Conservation (phyloP, 1,284 basidiomycete genomes). For the Pseudozyma tsukubaensis region DNA sequence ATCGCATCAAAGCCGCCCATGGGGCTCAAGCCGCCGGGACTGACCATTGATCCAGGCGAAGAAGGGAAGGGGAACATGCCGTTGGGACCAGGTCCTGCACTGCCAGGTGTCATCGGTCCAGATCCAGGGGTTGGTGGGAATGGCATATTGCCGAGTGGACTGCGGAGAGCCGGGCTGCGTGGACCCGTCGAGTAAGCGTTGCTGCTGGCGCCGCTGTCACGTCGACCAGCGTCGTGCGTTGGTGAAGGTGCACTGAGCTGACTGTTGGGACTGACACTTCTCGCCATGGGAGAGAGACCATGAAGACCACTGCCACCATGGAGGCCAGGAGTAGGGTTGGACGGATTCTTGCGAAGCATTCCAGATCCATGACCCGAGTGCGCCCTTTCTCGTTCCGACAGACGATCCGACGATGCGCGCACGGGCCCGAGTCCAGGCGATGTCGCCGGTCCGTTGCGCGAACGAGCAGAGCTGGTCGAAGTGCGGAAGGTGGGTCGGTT, state of each 20-base stretch:
- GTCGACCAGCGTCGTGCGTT: conserved; percentile 18
- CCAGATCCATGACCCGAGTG: conserved; percentile 49
- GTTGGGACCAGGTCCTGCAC: conserved; percentile 7
- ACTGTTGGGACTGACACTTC: conserved; percentile 41
- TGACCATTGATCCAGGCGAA: conserved; percentile 22
- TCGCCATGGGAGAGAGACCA: conserved; percentile 37
- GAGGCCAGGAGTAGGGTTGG: conserved; percentile 59
- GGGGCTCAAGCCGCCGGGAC: conserved; percentile 12
- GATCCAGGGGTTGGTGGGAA: conserved; percentile 10
- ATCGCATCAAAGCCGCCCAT: conserved; percentile 37
- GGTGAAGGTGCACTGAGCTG: conserved; percentile 37
- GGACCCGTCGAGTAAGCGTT: conserved; percentile 27
- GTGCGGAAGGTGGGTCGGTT: conserved; percentile 33
- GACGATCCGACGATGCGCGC: conserved; percentile 57
- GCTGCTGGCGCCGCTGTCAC: conserved; percentile 29
- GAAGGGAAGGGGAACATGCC: conserved; percentile 14
- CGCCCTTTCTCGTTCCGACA: conserved; percentile 51
- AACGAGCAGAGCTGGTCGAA: conserved; percentile 32
- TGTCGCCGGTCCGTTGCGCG: conserved; percentile 34
- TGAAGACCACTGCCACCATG: conserved; percentile 46
- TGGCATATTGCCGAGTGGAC: conserved; percentile 30
- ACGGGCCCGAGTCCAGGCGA: conserved; percentile 48
- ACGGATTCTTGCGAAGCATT: conserved; percentile 61
- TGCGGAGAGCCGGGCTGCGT: conserved; percentile 32
- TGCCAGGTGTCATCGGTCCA: conserved; percentile 23